phyloP scores from a whole-genome alignment of 345 rosid genomes.

The Mallotus nudiflorus region DNA sequence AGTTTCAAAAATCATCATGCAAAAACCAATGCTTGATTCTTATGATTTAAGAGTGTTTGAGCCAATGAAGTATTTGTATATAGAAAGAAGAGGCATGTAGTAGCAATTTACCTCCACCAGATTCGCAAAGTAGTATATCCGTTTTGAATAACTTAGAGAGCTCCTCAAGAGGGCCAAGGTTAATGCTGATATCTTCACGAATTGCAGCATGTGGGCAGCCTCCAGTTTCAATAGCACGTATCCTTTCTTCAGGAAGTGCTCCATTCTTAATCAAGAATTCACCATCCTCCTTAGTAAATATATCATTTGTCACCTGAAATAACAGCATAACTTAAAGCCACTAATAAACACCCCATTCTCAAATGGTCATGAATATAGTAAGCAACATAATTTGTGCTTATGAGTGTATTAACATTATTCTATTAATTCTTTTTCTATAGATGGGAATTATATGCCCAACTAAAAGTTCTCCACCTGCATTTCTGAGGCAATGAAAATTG shows the following conservation, averaged over 20 bases:
- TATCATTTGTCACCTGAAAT: slow-evolving; percentile 90
- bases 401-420: background rate
- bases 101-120: slow-evolving; percentile 81
- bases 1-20: background rate
- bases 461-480: background rate
- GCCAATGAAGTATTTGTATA: background rate
- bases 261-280: slow-evolving; percentile 92
- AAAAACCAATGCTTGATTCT: background rate
- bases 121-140: slow-evolving; percentile 92
- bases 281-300: slow-evolving; percentile 96
- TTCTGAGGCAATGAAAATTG: background rate
- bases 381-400: background rate
- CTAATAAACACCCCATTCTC: background rate
- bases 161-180: slow-evolving; percentile 97
- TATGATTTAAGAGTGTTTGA: background rate
- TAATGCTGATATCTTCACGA: slow-evolving; percentile 96
- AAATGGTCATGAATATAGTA: background rate
- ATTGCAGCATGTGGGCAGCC: slow-evolving; percentile 99
- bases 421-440: background rate
- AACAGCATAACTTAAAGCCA: background rate
- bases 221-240: slow-evolving; percentile 93
- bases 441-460: background rate
- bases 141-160: slow-evolving; percentile 80
- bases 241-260: slow-evolving; percentile 90
- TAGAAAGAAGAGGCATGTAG: background rate